Evolutionary conservation across 805 yeast genomes (phyloP).

Genomic region (Diddensiella santjacobensis): DNA sequence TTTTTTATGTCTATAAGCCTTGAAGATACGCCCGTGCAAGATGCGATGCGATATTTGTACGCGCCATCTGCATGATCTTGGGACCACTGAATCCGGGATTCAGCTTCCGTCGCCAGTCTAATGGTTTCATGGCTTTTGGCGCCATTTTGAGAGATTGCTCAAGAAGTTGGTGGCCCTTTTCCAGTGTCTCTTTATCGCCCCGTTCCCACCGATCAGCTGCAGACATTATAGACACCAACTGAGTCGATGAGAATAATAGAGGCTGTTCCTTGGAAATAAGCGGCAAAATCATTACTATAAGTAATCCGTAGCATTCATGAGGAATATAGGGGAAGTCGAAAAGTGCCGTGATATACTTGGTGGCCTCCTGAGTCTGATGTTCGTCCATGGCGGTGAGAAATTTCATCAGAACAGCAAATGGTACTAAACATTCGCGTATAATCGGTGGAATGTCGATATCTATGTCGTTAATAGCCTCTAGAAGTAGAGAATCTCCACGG

Average conservation of each 20-base stretch:
- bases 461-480: constrained; percentile 9
- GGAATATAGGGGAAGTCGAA: constrained; percentile 30
- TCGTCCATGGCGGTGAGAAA: constrained; percentile 13
- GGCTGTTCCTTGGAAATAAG: constrained; percentile 14
- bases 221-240: constrained; percentile 20
- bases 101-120: constrained; percentile 23
- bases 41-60: constrained; percentile 22
- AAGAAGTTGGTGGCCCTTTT: constrained; percentile 17
- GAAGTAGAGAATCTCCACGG: constrained; percentile 11
- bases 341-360: constrained; percentile 23
- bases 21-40: constrained; percentile 22
- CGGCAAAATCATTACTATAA: constrained; percentile 21
- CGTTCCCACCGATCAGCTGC: constrained; percentile 26
- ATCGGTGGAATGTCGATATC: constrained; percentile 15
- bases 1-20: background rate
- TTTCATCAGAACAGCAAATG: constrained; percentile 30
- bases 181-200: constrained; percentile 5
- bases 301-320: constrained; percentile 17
- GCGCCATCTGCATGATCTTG: constrained; percentile 15
- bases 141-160: constrained; percentile 14
- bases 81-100: constrained; percentile 11
- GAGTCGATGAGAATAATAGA: constrained; percentile 17
- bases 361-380: constrained; percentile 19
- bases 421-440: constrained; percentile 31
- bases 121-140: background rate